Evolutionary conservation across 768 basidiomycete species (phyloP).

Genomic region (Tephrocybe sp.): DNA sequence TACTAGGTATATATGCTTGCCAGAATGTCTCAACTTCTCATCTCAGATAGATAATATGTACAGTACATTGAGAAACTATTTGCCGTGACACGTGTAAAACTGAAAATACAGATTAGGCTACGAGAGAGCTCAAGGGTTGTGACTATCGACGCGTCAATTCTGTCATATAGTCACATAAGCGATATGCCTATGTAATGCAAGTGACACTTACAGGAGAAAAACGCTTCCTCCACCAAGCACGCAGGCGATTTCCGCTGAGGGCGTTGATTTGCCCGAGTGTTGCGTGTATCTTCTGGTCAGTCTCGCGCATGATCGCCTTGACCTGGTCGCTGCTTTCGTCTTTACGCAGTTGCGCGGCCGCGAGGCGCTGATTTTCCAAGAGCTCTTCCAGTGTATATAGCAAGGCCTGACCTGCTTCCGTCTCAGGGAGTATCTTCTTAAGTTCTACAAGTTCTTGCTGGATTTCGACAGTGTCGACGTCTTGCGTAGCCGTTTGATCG

Average conservation of each 20-base stretch:
- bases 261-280: slow-evolving; percentile 19
- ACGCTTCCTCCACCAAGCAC: slow-evolving; percentile 2
- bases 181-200: no score
- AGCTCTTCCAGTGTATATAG: slow-evolving; percentile 18
- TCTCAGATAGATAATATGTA: no score
- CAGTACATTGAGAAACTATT: no score
- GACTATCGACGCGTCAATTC: no score
- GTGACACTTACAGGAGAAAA: no score
- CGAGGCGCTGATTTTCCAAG: slow-evolving; percentile 10
- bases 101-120: no score
- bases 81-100: no score
- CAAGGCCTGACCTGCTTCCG: slow-evolving; percentile 20
- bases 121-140: no score
- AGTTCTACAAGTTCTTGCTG: slow-evolving; percentile 26
- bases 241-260: slow-evolving; percentile 12
- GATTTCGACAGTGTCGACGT: slow-evolving; percentile 17
- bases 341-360: slow-evolving; percentile 8
- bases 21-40: no score
- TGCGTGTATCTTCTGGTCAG: slow-evolving; percentile 16
- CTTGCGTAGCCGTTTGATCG: neutral
- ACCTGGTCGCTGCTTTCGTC: slow-evolving; percentile 7
- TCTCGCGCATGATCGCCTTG: slow-evolving; percentile 16
- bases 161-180: no score
- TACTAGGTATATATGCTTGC: no score
- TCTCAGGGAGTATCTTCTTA: slow-evolving; percentile 21